phyloP scores from a whole-genome alignment of 2,329 filamentous ascomycete genomes.

The Nigrograna mackinnonii region DNA sequence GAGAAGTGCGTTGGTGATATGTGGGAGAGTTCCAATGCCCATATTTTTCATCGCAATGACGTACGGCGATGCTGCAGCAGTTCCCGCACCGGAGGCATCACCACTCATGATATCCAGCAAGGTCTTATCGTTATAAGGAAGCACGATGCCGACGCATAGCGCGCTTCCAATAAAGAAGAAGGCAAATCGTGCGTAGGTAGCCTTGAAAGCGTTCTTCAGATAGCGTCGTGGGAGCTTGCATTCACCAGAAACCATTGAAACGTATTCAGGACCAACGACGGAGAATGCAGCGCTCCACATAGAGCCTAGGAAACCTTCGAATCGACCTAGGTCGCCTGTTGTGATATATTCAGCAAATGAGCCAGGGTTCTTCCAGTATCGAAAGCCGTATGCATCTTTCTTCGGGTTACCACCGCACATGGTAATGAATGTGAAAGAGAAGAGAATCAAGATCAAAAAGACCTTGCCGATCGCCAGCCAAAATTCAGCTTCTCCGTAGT shows the following conservation, averaged over 20 bases:
- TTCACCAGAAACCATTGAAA: constrained; percentile 53
- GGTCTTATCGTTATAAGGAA: constrained; percentile 70
- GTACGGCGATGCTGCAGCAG: constrained; percentile 45
- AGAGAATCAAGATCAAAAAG: constrained; percentile 49
- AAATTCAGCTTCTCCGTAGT: constrained; percentile 43
- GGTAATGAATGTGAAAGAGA: constrained; percentile 45
- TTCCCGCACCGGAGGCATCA: constrained; percentile 16
- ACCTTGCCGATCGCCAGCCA: constrained; percentile 52
- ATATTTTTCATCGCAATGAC: constrained; percentile 62
- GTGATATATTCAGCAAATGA: constrained; percentile 19
- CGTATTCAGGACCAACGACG: constrained; percentile 53
- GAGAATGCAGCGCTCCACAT: constrained; percentile 50
- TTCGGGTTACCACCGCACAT: constrained; percentile 16
- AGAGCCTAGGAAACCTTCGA: constrained; percentile 42
- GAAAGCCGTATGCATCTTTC: constrained; percentile 39
- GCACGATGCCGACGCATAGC: constrained; percentile 31
- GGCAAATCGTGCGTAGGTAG: constrained; percentile 50
- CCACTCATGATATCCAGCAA: constrained; percentile 58
- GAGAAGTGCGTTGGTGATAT: constrained; percentile 59
- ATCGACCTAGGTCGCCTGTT: constrained; percentile 10
- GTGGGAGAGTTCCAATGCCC: constrained; percentile 54
- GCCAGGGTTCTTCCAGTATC: constrained; percentile 39
- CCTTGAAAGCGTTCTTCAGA: constrained; percentile 54
- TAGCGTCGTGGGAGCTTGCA: constrained; percentile 48
- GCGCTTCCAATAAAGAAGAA: constrained; percentile 52